Base-by-base conservation (phyloP, 1,284 basidiomycete genomes). In the Papiliotrema fonsecae region DNA sequence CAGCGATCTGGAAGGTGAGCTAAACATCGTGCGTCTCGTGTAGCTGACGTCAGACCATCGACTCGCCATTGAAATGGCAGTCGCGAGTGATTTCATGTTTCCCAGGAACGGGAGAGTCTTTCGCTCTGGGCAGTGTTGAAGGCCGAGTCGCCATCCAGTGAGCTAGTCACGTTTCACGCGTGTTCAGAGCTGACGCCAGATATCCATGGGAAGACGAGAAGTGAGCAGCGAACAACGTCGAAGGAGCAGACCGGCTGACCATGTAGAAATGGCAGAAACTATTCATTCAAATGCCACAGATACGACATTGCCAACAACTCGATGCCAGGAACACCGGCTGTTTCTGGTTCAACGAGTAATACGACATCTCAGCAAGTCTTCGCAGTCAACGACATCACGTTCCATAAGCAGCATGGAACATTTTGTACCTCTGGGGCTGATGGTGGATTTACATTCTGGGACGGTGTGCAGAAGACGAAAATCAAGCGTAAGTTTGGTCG, bases 201-300 rank as follows among this genome's bases (percentile, higher is more conserved):
- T 57, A 65, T 47, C 54, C 64, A 44, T 55, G 48, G 25, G 57
- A 46, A 11, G 61, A 65, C 42, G 59, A 68, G 21, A 64, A 61
- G 59, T 57, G 46, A 56, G 55, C 52, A 11, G 18, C 10, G n/a
- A n/a, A n/a, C n/a, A n/a, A n/a, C n/a, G n/a, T n/a, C n/a, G n/a
- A n/a, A n/a, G n/a, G n/a, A n/a, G n/a, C n/a, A n/a, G n/a, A n/a
- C n/a, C n/a, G n/a, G n/a, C n/a, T n/a, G n/a, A n/a, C n/a, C n/a
- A n/a, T n/a, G n/a, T n/a, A n/a, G n/a, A n/a, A n/a, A n/a, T n/a
- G n/a, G n/a, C n/a, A 81, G 83, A 69, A 94, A 94, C 75, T 96
- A 94, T 69, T 91, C 88, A 0, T 97, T 97, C 81, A 94, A 92
- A 65, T 97, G 93, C 65, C 93, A 97, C 70, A 87, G 93, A 35